These are phyloP conservation scores for Agrocybe pediades DNA, from an alignment of 768 basidiomycete genomes.

Conservation along the genomic window DNA sequence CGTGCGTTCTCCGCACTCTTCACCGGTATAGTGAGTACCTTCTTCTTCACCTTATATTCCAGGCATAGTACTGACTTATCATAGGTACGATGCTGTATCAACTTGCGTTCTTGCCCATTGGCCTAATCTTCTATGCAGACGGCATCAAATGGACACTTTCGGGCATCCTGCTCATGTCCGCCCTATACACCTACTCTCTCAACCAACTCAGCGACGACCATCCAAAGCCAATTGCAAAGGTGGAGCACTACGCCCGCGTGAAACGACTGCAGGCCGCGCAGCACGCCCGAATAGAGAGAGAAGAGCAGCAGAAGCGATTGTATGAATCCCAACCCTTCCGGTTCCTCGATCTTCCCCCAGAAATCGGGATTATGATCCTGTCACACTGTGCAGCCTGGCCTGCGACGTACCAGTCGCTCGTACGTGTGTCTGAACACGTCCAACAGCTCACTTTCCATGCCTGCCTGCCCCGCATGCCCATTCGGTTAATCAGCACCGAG, in stretches of 20 bases:
- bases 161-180: constrained; percentile 22
- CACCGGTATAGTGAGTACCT: neutral
- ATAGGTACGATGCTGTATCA: constrained; percentile 17
- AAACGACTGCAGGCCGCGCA: constrained; percentile 20
- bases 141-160: constrained; percentile 25
- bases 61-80: neutral
- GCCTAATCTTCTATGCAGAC: constrained; percentile 7
- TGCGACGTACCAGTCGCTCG: constrained; percentile 31
- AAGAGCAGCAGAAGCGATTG: constrained; percentile 19
- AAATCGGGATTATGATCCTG: constrained; percentile 32
- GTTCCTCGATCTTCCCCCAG: constrained; percentile 32
- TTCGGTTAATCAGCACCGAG: constrained; percentile 31
- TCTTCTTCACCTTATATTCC: neutral
- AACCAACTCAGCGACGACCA: constrained; percentile 16
- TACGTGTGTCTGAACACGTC: constrained; percentile 31
- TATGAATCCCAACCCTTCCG: constrained; percentile 23
- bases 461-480: constrained; percentile 34
- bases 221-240: constrained; percentile 4
- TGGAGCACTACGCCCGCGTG: constrained; percentile 21
- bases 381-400: constrained; percentile 29
- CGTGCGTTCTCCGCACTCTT: neutral
- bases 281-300: constrained; percentile 20
- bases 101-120: constrained; percentile 11
- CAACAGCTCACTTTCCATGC: constrained; percentile 31
- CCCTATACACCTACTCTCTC: constrained; percentile 25